These are phyloP conservation scores for Cladochytrium replicatum DNA, from an alignment of 192 early-diverging fungal genomes.

Conservation along the genomic window DNA sequence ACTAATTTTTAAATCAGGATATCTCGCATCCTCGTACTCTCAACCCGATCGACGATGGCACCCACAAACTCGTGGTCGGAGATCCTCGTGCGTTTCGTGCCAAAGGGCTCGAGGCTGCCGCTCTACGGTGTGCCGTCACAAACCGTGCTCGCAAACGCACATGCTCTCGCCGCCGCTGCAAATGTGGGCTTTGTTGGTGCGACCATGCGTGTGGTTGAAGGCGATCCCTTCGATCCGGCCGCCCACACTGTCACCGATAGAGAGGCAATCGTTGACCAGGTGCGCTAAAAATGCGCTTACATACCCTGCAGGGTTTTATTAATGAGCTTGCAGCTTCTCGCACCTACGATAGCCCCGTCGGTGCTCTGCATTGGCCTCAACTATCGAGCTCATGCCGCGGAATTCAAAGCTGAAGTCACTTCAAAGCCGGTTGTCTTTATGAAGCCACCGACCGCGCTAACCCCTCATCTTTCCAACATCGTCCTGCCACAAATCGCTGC, in stretches of 20 bases:
- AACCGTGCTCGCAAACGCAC: too few relatives aligned
- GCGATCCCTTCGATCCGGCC: conserved; percentile 26
- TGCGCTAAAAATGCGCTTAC: conserved; percentile 11
- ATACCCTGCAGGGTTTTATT: conserved; percentile 1
- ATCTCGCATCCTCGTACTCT: too few relatives aligned
- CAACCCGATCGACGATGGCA: too few relatives aligned
- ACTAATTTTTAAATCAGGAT: too few relatives aligned
- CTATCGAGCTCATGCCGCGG: conserved; percentile 44
- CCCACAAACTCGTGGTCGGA: too few relatives aligned
- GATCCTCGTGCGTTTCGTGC: too few relatives aligned
- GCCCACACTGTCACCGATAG: conserved; percentile 23
- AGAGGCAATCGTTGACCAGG: conserved; percentile 30
- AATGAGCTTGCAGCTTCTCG: conserved; percentile 25
- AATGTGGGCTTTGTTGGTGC: too few relatives aligned
- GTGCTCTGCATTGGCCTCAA: conserved; percentile 53
- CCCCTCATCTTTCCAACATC: conserved; percentile 33
- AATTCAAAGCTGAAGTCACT: conserved; percentile 38
- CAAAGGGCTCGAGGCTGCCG: too few relatives aligned
- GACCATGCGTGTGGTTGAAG: conserved; percentile 37
- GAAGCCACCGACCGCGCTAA: conserved; percentile 33
- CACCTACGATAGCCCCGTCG: conserved; percentile 24
- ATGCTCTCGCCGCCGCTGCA: too few relatives aligned
- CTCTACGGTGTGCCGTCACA: too few relatives aligned
- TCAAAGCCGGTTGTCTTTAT: conserved; percentile 46
- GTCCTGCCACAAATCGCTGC: conserved; percentile 35